Base-by-base conservation (phyloP, 331 rosid genomes). In the Ulmus americana region DNA sequence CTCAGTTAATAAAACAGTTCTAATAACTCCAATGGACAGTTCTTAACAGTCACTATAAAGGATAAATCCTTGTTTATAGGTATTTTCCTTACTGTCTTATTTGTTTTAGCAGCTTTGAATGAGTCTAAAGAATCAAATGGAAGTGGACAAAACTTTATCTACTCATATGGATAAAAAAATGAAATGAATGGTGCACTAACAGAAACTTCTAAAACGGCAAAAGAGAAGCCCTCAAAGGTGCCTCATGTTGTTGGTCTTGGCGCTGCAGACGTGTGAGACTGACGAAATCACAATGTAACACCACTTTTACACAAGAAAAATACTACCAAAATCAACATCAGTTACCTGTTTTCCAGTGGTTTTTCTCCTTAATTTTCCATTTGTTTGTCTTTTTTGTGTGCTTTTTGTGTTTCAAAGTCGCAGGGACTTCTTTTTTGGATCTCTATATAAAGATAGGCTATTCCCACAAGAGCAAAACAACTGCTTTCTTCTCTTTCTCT, bases 251-350 rank as follows among this genome's bases (percentile, higher is more conserved):
- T 28, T 28, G 35, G 4, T 28, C 35, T 50, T 38, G 69, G 69
- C 38, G 58, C 12, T 49, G 58, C 65, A 15, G 16, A 44, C 16
- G 20, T 61, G 51, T 10, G 49, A 10, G 53, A 38, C 39, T 64
- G 69, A 64, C 46, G 69, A 22, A 64, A 49, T 64, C 69, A 61
- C 66, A 39, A 35, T 38, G 20, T 47, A 7, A 38, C 15, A 55
- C 4, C 40, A 40, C 35, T 28, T 28, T 28, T 28, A 28, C 35
- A 28, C 35, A 28, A 28, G 35, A 28, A 28, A 28, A 28, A 28
- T 28, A 28, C 35, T 28, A 20, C 35, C 35, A 28, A 28, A 28
- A 28, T 2, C 13, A 56, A 15, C 18, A 35, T 56, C 61, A 38
- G 15, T 1, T 28, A 15, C 44, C 7, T 10, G 61, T 56, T 56